Evolutionary conservation across 306 rosid species (phyloP), one percentile per base, ranked within the genome.

Genomic region (Begonia fuchsioides): DNA sequence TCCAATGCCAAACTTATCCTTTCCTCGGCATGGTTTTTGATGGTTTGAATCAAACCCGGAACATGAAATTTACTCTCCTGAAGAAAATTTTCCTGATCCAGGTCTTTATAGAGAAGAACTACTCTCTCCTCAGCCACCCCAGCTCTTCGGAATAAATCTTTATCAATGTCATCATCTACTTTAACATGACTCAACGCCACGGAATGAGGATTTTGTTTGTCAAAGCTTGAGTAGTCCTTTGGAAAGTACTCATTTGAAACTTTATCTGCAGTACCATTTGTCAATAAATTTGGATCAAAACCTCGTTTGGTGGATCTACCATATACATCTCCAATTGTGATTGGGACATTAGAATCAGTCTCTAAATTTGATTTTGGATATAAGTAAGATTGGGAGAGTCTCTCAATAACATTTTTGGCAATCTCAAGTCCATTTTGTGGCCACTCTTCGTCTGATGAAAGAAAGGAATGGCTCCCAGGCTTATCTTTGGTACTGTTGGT

Each of bases 331-430:
- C 80, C 82, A 39, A 79, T 70, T 39, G 92, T 81, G 66, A 81
- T 72, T 39, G 95, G 95, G 53, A 77, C 49, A 38, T 79, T 81
- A 51, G 55, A 61, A 45, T 58, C 72, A 56, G 69, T 49, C 32
- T 80, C 81, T 50, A 74, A 60, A 63, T 51, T 61, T 14, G 63
- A 38, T 58, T 73, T 67, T 19, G 80, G 69, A 55, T 56, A 46
- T 56, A 59, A 68, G 67, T 65, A 77, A 60, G 77, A 62, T 58
- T 76, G 83, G 13, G 92, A 84, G 59, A 84, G 90, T 63, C 90
- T 84, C 69, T 88, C 93, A 44, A 84, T 68, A 40, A 85, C 98
- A 76, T 66, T 77, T 63, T 82, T 82, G 14, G 96, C 98, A 54
- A 85, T 76, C 56, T 78, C 94, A 59, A 66, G 67, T 63, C 77